Base-by-base conservation (phyloP, 2,329 filamentous ascomycete species). In the Trichoderma pleuroti region DNA sequence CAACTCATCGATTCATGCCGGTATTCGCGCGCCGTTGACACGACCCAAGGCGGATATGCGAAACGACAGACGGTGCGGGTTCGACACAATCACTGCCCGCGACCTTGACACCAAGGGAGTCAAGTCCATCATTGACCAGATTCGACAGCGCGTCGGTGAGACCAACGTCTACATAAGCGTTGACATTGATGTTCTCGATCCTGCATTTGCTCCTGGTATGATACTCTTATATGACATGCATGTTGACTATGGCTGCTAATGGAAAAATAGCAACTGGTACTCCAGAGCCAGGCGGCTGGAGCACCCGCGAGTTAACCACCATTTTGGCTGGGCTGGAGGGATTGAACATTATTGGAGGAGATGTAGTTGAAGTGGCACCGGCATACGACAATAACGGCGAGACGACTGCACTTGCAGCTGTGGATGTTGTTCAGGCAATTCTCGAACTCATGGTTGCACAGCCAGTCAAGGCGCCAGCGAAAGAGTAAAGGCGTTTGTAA, bases 221-320 rank as follows among this genome's bases (percentile, higher is more conserved):
- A 12, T 36, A 1, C n/a, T 21, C 12, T 18, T 24, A 16, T 34
- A 21, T 54, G 1, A 6, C 5, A 24, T 21, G 24, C 26, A 4
- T 32, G 28, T 9, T 4, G 32, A n/a, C n/a, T 34, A 4, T 49
- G 9, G 12, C 28, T n/a, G n/a, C 49, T 68, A 18, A 60, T 18
- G 42, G 16, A 26, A 16, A 14, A 46, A 36, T 91, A 3, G 92
- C 90, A 1, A 95, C 93, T 0, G 93, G 93, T 0, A 96, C 93
- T 0, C 93, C 93, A 0, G 93, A 96, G 82, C 90, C 92, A 0
- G 93, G 93, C 71, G 93, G 93, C 28, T 97, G 93, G 93, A 94
- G 92, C 4, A 94, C 91, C 24, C 84, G 93, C 57, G 93, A 97
- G 82, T 82, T 97, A 73, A 93, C 96, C 72, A 84, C 90, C 7